Evolutionary conservation across 2,329 filamentous ascomycete species (phyloP).

Genomic region (Beauveria sp.): DNA sequence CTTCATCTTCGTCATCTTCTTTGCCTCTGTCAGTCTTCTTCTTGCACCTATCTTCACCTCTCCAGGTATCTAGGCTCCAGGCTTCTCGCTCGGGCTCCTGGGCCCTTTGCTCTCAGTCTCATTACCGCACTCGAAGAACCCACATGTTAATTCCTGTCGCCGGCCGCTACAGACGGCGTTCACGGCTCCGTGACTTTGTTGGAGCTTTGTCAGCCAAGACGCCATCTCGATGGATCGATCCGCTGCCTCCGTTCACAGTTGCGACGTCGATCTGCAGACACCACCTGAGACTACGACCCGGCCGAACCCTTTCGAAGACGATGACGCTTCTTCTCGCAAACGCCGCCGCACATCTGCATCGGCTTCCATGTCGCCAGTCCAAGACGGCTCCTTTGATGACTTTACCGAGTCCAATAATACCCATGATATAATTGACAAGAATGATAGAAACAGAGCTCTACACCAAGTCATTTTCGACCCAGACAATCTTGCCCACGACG

Average conservation of each 20-base stretch:
- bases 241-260: slow-evolving; percentile 41
- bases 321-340: slow-evolving; percentile 49
- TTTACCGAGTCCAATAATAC: not conserved
- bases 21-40: not conserved
- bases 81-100: slow-evolving; percentile 4
- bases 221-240: slow-evolving; percentile 41
- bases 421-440: not conserved
- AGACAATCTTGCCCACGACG: not conserved
- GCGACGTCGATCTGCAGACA: slow-evolving; percentile 45
- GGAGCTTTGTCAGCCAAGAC: slow-evolving; percentile 26
- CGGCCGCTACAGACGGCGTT: slow-evolving; percentile 44
- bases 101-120: not conserved
- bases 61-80: slow-evolving; percentile 1
- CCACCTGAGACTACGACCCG: slow-evolving; percentile 58
- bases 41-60: not conserved
- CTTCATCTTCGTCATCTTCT: not conserved
- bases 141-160: slow-evolving; percentile 44
- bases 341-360: slow-evolving; percentile 53
- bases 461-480: not conserved
- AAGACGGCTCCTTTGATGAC: slow-evolving; percentile 26
- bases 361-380: slow-evolving; percentile 40
- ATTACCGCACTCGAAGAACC: slow-evolving; percentile 20
- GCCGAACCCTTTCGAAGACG: slow-evolving; percentile 57
- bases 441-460: not conserved
- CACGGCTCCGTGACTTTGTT: slow-evolving; percentile 43